These are phyloP conservation scores for Phytophthora multivora DNA, from an alignment of 352 stramenopile genomes.

Conservation along the genomic window DNA sequence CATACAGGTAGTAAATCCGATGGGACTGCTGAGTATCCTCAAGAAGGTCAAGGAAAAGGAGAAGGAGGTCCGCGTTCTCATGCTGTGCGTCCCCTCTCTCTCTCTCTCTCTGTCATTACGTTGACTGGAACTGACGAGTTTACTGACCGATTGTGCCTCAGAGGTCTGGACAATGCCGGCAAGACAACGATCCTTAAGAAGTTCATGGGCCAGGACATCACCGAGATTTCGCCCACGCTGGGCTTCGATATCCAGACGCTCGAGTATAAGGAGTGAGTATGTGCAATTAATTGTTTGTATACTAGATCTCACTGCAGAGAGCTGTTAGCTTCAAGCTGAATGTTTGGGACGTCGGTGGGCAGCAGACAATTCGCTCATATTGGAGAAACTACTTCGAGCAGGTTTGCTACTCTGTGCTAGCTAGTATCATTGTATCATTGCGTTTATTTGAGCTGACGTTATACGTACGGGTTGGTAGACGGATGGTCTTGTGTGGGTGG, in stretches of 20 bases:
- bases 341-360: conserved; percentile 98
- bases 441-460: neutral
- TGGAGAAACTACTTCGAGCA: conserved; percentile 99
- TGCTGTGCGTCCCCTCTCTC: conserved; percentile 79
- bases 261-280: conserved; percentile 91
- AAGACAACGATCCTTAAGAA: conserved; percentile 99
- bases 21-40: conserved; percentile 93
- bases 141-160: conserved; percentile 29
- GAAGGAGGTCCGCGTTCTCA: conserved; percentile 98
- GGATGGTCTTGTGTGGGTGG: conserved; percentile 99
- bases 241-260: conserved; percentile 99
- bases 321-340: conserved; percentile 96
- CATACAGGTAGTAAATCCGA: conserved; percentile 26
- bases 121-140: conserved; percentile 7
- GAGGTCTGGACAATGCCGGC: conserved; percentile 98
- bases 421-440: too few species aligned
- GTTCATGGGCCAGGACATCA: conserved; percentile 97
- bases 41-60: conserved; percentile 99
- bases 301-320: neutral
- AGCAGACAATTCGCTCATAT: conserved; percentile 99
- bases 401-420: conserved; percentile 5
- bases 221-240: conserved; percentile 97
- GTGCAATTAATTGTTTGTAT: neutral
- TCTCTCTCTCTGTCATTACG: neutral
- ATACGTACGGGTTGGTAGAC: conserved; percentile 59